A percentile compares a stretch with the other conserved stretches of the same genome.
Conservation (phyloP, 2,329 filamentous ascomycete species). For the Chaetomiaceae sp. region DNA sequence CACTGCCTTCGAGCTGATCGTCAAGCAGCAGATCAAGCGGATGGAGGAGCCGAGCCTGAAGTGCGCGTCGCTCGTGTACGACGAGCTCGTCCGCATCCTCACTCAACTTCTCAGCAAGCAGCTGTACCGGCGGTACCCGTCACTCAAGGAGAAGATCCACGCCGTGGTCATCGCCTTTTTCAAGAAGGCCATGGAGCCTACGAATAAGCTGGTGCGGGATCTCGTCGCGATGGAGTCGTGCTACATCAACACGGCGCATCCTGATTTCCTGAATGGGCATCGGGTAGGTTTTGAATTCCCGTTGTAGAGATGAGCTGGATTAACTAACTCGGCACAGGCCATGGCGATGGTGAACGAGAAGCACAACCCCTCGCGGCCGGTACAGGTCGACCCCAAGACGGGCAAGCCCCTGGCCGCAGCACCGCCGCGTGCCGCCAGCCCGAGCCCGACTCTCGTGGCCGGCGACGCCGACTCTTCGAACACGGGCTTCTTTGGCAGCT, state of each 20-base stretch:
- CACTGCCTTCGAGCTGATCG: conserved; percentile 95
- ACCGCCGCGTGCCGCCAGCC: conserved; percentile 71
- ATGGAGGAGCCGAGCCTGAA: conserved; percentile 95
- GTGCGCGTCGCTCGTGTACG: conserved; percentile 95
- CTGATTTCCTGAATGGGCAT: conserved; percentile 95
- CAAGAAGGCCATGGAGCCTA: conserved; percentile 97
- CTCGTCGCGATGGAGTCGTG: conserved; percentile 92
- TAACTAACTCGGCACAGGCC: conserved; percentile 47
- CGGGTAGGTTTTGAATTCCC: conserved; percentile 49
- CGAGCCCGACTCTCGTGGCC: conserved; percentile 64
- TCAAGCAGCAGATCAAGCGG: conserved; percentile 97
- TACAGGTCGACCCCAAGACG: conserved; percentile 96
- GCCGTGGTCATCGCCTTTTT: conserved; percentile 88
- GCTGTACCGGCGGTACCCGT: conserved; percentile 88
- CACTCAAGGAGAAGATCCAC: conserved; percentile 95
- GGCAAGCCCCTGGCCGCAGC: conserved; percentile 80
- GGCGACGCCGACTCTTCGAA: conserved; percentile 49
- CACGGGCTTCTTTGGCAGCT: conserved; percentile 91
- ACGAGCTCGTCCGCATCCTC: conserved; percentile 93
- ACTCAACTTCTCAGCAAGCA: conserved; percentile 83
- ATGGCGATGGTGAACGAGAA: conserved; percentile 98
- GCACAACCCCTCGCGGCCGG: conserved; percentile 73
- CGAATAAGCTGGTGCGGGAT: conserved; percentile 92
- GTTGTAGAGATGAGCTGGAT: background rate
- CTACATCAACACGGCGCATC: conserved; percentile 98